These are phyloP conservation scores for Colletotrichum sp. DNA, from an alignment of 2,329 filamentous ascomycete genomes.

Conservation along the genomic window DNA sequence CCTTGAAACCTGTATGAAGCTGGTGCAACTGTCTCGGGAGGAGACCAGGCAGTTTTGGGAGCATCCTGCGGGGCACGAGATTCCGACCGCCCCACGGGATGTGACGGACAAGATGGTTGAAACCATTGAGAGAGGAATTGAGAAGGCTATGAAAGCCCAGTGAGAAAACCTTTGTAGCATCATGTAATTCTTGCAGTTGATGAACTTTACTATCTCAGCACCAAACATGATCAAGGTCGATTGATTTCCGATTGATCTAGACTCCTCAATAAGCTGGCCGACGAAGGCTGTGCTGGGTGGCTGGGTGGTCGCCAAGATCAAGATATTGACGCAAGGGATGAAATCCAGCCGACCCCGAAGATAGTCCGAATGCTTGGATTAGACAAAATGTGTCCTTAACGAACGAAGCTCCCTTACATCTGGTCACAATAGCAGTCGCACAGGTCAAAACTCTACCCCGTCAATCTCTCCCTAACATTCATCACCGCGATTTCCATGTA, in stretches of 20 bases:
- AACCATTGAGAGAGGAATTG: neutral
- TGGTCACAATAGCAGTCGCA: neutral
- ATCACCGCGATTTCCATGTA: accelerated
- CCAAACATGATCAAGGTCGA: neutral
- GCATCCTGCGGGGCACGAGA: neutral
- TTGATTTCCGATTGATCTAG: accelerated
- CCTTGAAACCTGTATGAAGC: neutral
- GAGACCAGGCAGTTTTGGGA: neutral
- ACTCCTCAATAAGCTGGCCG: neutral
- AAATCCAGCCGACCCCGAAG: neutral
- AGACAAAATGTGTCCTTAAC: neutral
- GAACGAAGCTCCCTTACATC: neutral
- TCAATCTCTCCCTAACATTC: neutral
- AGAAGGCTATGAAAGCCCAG: neutral
- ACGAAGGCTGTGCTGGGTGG: neutral
- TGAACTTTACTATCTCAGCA: no score
- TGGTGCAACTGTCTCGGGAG: neutral
- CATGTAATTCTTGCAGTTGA: neutral
- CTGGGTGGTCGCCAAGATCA: neutral
- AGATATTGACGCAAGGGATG: neutral
- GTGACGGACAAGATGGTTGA: neutral
- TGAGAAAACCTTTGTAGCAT: accelerated
- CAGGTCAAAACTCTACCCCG: accelerated
- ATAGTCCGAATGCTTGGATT: neutral
- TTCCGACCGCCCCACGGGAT: neutral